Base-by-base conservation (phyloP, 768 basidiomycete species). In the Tylopilus subfusipes region DNA sequence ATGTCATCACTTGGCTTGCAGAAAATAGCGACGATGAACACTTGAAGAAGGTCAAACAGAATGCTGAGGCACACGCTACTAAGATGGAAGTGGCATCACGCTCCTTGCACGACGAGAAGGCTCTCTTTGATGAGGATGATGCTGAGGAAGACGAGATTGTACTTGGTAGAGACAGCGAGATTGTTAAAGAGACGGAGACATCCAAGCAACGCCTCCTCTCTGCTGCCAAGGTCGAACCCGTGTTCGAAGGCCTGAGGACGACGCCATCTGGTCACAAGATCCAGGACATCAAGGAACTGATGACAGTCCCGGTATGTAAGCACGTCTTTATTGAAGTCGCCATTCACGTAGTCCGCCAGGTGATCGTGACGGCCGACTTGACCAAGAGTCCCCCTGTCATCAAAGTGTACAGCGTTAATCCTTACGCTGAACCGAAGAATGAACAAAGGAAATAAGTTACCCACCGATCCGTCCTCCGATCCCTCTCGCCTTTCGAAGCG, bases 21-120 rank as follows among this genome's bases (percentile, higher is more conserved):
- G 93, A 94, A 72, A 91, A 93, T 69, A 92, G 90, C 63, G 93
- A 98, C 63, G 96, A 99, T 67, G 92, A 94, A 64, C 94, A 98
- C 67, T 75, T 99, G 58, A 89, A 88, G 77, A 93, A 93, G 74
- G 90, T 99, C 61, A 92, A 93, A 67, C 86, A 90, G 72, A 90
- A 88, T 60, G 92, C 90, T 0, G 93, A 95, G 69, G 90, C 91
- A 58, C 91, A 94, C 61, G 89, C 91, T 7, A 67, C 86, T 53
- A 93, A 93, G 75, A 93, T 94, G 90, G 92, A 93, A 72, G 88
- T 93, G 40, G 82, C 82, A 4, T 90, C 90, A 42, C 85, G 88
- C 53, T 87, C 90, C 38, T 83, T 88, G 39, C 85, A 93, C 48
- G 93, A 93, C 54, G 92, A 96, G 74, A 85, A 81, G 57, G 90